Evolutionary conservation across 2,329 filamentous ascomycete species (phyloP).

Genomic region (Rhinocladiella similis): DNA sequence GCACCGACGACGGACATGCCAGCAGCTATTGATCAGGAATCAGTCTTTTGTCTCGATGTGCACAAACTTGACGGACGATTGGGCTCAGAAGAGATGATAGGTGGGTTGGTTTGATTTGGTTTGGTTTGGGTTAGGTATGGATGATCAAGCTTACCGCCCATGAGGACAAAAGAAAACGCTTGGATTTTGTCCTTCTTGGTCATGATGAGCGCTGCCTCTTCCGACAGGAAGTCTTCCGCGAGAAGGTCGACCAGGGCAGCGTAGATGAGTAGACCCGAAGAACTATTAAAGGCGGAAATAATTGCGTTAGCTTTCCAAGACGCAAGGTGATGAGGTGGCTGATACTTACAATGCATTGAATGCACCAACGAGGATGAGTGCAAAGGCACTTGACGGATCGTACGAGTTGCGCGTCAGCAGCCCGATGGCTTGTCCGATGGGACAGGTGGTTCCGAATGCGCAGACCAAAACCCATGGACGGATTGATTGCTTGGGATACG

Average conservation of each 20-base stretch:
- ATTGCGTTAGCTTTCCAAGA: neutral
- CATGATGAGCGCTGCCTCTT: constrained; percentile 54
- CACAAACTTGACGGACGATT: no score
- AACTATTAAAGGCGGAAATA: constrained; percentile 38
- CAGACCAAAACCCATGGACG: constrained; percentile 63
- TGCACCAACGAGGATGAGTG: constrained; percentile 61
- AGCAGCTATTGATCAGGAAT: neutral
- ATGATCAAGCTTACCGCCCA: constrained; percentile 54
- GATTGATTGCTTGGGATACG: constrained; percentile 52
- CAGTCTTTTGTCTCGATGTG: neutral
- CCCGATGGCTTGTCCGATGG: constrained; percentile 53
- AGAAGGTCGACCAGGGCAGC: constrained; percentile 64
- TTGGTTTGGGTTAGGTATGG: no score
- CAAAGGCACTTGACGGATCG: constrained; percentile 45
- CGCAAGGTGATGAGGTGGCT: neutral
- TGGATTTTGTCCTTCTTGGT: constrained; percentile 54
- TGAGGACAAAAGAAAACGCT: constrained; percentile 54
- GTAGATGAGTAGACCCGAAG: constrained; percentile 61
- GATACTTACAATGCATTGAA: constrained; percentile 63
- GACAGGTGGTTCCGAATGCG: constrained; percentile 64
- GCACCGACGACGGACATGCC: neutral
- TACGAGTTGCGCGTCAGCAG: constrained; percentile 58
- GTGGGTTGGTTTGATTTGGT: no score
- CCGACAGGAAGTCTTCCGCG: constrained; percentile 65
- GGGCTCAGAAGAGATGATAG: no score